These are phyloP conservation scores for Inonotus obliquus DNA, from an alignment of 1,284 basidiomycete species.

Conservation along the genomic window DNA sequence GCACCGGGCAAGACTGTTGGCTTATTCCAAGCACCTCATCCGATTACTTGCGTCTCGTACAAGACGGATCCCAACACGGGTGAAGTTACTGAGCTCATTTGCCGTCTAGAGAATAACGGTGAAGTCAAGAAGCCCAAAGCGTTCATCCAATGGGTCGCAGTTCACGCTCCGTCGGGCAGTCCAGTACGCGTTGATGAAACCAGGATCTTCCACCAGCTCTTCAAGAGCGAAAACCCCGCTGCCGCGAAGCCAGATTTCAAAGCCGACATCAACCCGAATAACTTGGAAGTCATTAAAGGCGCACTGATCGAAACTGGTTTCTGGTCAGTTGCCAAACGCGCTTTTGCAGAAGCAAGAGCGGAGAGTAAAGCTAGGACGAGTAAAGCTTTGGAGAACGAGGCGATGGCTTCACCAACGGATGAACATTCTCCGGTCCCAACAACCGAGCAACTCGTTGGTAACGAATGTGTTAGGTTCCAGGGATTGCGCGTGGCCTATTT, in stretches of 20 bases:
- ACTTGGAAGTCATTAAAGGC: constrained; percentile 72
- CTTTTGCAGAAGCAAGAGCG: constrained; percentile 59
- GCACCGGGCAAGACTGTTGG: constrained; percentile 97
- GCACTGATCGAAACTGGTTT: constrained; percentile 91
- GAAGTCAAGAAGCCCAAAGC: constrained; percentile 83
- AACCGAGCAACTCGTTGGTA: constrained; percentile 81
- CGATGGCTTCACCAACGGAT: constrained; percentile 30
- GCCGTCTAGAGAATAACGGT: constrained; percentile 70
- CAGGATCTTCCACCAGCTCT: constrained; percentile 89
- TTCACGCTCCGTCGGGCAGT: constrained; percentile 72
- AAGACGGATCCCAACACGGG: constrained; percentile 71
- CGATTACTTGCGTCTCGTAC: constrained; percentile 91
- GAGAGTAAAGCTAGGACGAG: constrained; percentile 68
- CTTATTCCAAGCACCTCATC: constrained; percentile 91
- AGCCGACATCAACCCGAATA: constrained; percentile 75
- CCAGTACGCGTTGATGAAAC: constrained; percentile 88
- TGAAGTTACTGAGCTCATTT: constrained; percentile 75
- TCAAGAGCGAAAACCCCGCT: constrained; percentile 91
- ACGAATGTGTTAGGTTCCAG: constrained; percentile 95
- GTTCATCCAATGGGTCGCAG: constrained; percentile 98
- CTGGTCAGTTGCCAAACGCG: constrained; percentile 75
- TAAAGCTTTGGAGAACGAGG: constrained; percentile 50
- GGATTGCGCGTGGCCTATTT: constrained; percentile 96
- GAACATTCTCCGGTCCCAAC: constrained; percentile 64
- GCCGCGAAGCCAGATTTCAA: constrained; percentile 65